Base-by-base conservation (phyloP, 2,329 filamentous ascomycete species). In the Fusarium sp. region DNA sequence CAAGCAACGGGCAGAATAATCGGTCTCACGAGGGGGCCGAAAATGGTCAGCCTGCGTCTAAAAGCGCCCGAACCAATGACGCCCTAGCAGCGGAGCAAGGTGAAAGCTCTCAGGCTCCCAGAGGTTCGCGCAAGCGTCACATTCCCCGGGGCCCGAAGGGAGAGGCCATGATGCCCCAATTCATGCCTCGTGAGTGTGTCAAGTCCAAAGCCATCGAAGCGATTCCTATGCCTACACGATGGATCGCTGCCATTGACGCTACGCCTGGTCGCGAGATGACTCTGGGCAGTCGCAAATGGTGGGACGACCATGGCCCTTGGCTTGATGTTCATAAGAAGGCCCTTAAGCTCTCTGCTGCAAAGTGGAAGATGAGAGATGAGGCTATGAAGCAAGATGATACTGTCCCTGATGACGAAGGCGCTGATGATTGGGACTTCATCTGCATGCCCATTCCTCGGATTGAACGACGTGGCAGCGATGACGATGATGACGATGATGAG, bases 381-480 rank as follows among this genome's bases (percentile, higher is more conserved):
- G 75, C 72, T 12, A 54, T 74, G 66, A 57, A 58, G n/a, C 65
- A 72, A 17, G 72, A 64, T 13, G 36, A 36, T 10, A 47, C 26
- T 7, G 55, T 72, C 3, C 41, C 52, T 17, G 69, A 70, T 6
- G 70, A 72, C 17, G 72, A 78, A 33, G 77, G 72, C 4, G 60
- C 61, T 8, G 38, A 70, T 5, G 66, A 75, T 15, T 76, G 69
- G 66, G 77, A 79, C 33, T 77, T 79, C 41, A 18, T 79, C 10
- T 79, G 77, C 13, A 13, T 18, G 31, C 24, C 26, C 5, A 56
- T 44, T 26, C 63, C 28, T 31, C 28, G 28, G 28, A 31, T 31
- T 31, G 28, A 31, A 31, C 28, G 28, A 31, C 28, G 28, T 31
- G 28, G 28, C 28, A 11, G 28, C 28, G 28, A 31, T 31, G 28